phyloP scores from a whole-genome alignment of 805 yeast species.

The Isabelozyma pseudorhagii region DNA sequence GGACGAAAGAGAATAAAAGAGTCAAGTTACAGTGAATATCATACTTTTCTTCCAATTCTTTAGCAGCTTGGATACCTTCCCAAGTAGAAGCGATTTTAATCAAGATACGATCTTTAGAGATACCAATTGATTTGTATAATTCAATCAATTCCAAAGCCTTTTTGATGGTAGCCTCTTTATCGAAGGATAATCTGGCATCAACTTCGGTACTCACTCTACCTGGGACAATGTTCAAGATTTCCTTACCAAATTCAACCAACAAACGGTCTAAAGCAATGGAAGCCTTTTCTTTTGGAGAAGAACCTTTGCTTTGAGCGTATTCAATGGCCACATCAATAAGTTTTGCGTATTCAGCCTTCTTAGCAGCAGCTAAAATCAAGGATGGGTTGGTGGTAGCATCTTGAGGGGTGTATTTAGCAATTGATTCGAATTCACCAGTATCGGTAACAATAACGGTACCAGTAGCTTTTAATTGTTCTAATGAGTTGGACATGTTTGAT shows the following conservation, averaged over 20 bases:
- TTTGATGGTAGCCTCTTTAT: slow-evolving; percentile 88
- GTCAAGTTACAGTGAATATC: slow-evolving; percentile 95
- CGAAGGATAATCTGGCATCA: slow-evolving; percentile 96
- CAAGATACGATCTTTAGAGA: slow-evolving; percentile 82
- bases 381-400: slow-evolving; percentile 99
- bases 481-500: slow-evolving; percentile 44
- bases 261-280: slow-evolving; percentile 84
- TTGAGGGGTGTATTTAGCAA: slow-evolving; percentile 97
- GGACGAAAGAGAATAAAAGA: slow-evolving; percentile 87
- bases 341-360: slow-evolving; percentile 83
- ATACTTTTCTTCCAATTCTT: slow-evolving; percentile 86
- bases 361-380: slow-evolving; percentile 91
- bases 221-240: slow-evolving; percentile 91
- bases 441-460: slow-evolving; percentile 98
- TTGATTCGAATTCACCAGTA: slow-evolving; percentile 97
- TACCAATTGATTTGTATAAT: slow-evolving; percentile 82
- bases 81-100: slow-evolving; percentile 97
- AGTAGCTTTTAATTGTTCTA: slow-evolving; percentile 89
- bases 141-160: slow-evolving; percentile 91
- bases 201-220: slow-evolving; percentile 99
- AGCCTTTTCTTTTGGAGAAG: slow-evolving; percentile 64
- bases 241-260: slow-evolving; percentile 93
- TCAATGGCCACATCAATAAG: slow-evolving; percentile 89
- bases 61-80: slow-evolving; percentile 99
- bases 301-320: slow-evolving; percentile 62